These are phyloP conservation scores for Nyctanthes arbortristis DNA, from an alignment of 257 asterid species.

Conservation along the genomic window DNA sequence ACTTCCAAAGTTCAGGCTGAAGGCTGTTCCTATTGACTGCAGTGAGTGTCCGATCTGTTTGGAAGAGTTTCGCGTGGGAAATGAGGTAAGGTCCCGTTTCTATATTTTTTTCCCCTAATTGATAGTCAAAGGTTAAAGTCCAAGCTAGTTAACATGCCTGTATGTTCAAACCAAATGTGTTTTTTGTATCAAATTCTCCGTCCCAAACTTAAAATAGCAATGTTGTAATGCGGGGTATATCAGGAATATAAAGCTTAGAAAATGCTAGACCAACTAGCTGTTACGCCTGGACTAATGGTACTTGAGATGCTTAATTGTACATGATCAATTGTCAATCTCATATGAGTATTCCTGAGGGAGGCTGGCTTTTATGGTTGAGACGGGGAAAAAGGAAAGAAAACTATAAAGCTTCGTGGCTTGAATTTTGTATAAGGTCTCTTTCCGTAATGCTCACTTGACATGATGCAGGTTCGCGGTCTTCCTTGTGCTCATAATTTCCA, in stretches of 20 bases:
- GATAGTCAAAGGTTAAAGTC: not conserved
- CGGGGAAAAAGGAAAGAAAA: not conserved
- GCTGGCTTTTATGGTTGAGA: not conserved
- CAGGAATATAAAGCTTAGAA: not conserved
- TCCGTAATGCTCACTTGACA: not conserved
- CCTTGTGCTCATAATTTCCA: constrained; percentile 99
- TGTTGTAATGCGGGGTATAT: not conserved
- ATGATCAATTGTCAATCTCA: not conserved
- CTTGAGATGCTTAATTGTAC: too few species aligned
- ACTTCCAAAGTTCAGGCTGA: constrained; percentile 83
- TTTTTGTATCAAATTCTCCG: not conserved
- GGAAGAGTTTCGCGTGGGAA: constrained; percentile 87
- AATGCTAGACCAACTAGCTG: not conserved
- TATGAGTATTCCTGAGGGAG: not conserved
- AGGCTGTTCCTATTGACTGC: constrained; percentile 94
- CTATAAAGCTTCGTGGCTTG: too few species aligned
- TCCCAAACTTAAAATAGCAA: not conserved
- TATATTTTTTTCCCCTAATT: not conserved
- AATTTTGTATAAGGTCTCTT: too few species aligned
- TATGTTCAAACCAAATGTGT: not conserved
- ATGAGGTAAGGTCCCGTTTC: constrained; percentile 56
- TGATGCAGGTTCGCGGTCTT: constrained; percentile 82
- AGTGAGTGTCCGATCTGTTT: constrained; percentile 92
- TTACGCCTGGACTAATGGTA: not conserved
- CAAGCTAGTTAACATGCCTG: not conserved